phyloP scores from a whole-genome alignment of 139 green algal species.

The Marvania coccoides region DNA sequence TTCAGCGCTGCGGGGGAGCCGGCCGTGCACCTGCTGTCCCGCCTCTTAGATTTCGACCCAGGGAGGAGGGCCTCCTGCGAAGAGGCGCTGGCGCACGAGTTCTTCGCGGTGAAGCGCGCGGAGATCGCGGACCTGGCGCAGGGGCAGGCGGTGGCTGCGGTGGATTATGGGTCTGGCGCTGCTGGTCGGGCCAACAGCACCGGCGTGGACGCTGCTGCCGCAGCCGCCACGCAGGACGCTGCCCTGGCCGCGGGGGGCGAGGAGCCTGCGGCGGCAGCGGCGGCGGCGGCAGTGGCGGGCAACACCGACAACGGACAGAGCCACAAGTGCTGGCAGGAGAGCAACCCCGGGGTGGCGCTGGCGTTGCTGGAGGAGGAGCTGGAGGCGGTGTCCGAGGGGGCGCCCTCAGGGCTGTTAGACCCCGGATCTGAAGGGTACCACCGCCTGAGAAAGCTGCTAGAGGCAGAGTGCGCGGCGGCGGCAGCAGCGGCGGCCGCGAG shows the following conservation, averaged over 20 bases:
- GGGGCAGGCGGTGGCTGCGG: background rate
- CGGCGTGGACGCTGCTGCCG: background rate
- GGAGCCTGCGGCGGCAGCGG: background rate
- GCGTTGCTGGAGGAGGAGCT: slow-evolving; percentile 43
- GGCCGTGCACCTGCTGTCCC: slow-evolving; percentile 71
- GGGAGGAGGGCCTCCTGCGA: slow-evolving; percentile 35
- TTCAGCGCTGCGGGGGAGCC: slow-evolving; percentile 62
- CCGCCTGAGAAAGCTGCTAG: slow-evolving; percentile 39
- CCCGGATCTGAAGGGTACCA: slow-evolving; percentile 7
- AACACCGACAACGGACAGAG: no score
- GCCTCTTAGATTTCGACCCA: slow-evolving; percentile 86
- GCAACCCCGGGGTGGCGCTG: slow-evolving; percentile 23
- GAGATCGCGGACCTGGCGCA: background rate
- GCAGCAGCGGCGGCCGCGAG: background rate
- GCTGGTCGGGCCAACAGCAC: background rate
- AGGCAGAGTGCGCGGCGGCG: slow-evolving; percentile 50
- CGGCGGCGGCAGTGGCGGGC: background rate
- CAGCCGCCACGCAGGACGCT: background rate
- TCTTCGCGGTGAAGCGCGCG: slow-evolving; percentile 38
- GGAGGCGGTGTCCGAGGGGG: background rate
- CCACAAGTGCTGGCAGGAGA: no score
- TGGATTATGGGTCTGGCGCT: no score
- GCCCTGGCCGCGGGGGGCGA: background rate
- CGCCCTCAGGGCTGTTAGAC: background rate
- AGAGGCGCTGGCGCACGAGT: slow-evolving; percentile 78